phyloP scores from a whole-genome alignment of 352 stramenopile genomes.

The Globisporangium recalcitrans region DNA sequence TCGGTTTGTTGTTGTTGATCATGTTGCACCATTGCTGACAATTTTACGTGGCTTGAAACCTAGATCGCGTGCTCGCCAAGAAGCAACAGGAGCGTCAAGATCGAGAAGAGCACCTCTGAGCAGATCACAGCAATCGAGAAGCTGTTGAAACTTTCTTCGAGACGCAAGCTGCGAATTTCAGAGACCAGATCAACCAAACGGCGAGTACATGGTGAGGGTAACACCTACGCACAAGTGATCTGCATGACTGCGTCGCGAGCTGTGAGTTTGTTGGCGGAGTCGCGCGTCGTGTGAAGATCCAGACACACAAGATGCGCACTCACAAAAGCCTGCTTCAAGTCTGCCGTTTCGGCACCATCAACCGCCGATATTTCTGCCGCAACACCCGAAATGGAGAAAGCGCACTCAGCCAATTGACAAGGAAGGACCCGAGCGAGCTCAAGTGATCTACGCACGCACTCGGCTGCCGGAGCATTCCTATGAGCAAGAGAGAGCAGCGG shows the following conservation, averaged over 20 bases:
- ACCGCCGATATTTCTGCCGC: not conserved
- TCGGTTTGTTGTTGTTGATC: not conserved
- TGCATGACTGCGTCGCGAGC: not conserved
- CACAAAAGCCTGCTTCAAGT: not conserved
- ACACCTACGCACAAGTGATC: constrained; percentile 2
- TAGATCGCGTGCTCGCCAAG: constrained; percentile 15
- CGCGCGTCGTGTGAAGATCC: not conserved
- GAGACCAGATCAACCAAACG: constrained; percentile 2
- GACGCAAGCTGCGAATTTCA: constrained; percentile 28
- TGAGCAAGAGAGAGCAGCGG: not conserved
- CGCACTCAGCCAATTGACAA: not conserved
- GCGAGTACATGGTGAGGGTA: not conserved
- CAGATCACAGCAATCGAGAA: constrained; percentile 54
- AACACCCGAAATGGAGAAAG: not conserved
- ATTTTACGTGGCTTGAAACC: not conserved
- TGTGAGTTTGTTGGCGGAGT: not conserved
- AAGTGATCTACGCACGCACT: not conserved
- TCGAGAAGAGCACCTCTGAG: constrained; percentile 45
- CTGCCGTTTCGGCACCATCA: not conserved
- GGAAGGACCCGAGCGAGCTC: not conserved
- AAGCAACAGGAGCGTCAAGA: constrained; percentile 42
- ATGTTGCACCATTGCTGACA: not conserved
- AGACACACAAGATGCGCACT: not conserved
- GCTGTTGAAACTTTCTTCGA: constrained; percentile 61
- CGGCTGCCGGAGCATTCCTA: not conserved